Evolutionary conservation across 345 rosid species (phyloP), one percentile per base, ranked within the genome.

Genomic region (Eucalyptus sideroxylon): DNA sequence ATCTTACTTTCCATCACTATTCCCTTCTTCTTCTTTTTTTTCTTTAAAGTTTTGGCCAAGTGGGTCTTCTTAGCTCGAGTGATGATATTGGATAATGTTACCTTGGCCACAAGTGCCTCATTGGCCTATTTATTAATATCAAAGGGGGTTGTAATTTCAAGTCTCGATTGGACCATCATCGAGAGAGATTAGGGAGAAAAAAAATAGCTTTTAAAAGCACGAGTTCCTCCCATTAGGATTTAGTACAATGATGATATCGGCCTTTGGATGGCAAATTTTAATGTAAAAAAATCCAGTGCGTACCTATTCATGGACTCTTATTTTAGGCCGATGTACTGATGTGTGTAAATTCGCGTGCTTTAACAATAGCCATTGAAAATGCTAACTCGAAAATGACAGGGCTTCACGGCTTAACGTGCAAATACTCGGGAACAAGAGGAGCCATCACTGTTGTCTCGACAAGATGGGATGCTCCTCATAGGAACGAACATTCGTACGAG

Each of bases 191-290:
- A 5, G 44, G 82, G 27, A 40, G 47, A 77, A 21, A 21, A 21
- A 21, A 77, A 24, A 11, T 21, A 44, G 5, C 83, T 77, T 21
- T 21, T 19, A 3, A 11, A 65, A n/a, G 10, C 40, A 4, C 10
- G 21, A n/a, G 37, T 4, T n/a, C 77, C 23, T 15, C 40, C 77
- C 40, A 16, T n/a, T 16, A 0, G 0, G 9, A n/a, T n/a, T n/a
- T 9, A 17, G 40, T 65, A n/a, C 31, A 21, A 37, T 37, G 27
- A 37, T 6, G 47, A 37, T 77, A 37, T 77, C 3, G 2, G 45
- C 47, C 8, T 21, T 5, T 1, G 82, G 82, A 42, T 19, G 27
- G 45, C 45, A 19, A 72, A 72, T 72, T 37, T 10, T 37, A 72
- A 65, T n/a, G 37, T 8, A 16, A 65, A 31, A 14, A 65, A n/a